Evolutionary conservation across 345 rosid genomes (phyloP), one percentile per base, ranked within the genome.

Genomic region (Eutrema japonicum): DNA sequence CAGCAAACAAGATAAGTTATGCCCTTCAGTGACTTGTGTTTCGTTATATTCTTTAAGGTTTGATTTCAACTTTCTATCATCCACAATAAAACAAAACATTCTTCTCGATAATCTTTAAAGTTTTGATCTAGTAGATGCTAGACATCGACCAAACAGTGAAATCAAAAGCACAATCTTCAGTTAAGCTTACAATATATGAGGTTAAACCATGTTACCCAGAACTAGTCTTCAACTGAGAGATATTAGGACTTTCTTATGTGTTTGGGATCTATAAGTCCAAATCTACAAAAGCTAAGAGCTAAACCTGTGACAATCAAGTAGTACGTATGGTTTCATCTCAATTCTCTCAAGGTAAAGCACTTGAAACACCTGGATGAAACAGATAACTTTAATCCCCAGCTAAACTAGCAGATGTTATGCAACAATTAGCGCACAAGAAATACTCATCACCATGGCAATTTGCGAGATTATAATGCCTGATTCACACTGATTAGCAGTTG

Each of bases 331-430:
- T 71, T 37, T 14, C 57, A 70, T 47, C 43, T 26, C 7, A 52
- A 40, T n/a, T 66, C 10, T 38, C 42, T 38, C 10, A 10, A 38
- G 11, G 42, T 8, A 38, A 38, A 37, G 6, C 61, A 10, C 40
- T 38, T 14, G n/a, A 33, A 54, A 36, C 66, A 46, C 30, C 65
- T 65, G 58, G 18, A 56, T 56, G 43, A 56, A 57, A 40, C 58
- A 18, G 26, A 27, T 38, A 43, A 26, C 50, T 3, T 10, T 11
- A 40, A 8, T 61, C 9, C 26, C 27, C 27, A 53, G 10, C 43
- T 16, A 22, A 18, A 22, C 10, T 36, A 48, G 8, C 37, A 35
- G 3, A 7, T 22, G 70, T 36, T 6, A 66, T 13, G 26, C 22
- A 51, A 6, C 58, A 66, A 48, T 6, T 55, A 55, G 7, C 41